Evolutionary conservation across 2,329 filamentous ascomycete species (phyloP).

Genomic region (Claviceps cyperi): DNA sequence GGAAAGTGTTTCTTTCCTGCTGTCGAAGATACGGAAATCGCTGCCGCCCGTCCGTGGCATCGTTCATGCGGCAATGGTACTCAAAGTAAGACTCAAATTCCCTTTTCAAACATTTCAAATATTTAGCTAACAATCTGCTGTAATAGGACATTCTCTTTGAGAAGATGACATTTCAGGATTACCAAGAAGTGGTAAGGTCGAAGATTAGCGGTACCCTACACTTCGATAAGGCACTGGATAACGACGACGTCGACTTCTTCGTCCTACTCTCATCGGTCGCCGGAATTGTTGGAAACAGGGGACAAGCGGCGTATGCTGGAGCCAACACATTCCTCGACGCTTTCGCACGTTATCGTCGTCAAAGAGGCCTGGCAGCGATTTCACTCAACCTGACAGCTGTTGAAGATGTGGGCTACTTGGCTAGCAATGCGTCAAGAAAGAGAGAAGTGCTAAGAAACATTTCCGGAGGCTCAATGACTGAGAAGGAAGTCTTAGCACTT

Average conservation of each 20-base stretch:
- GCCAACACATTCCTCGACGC: conserved; percentile 30
- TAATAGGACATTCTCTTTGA: conserved; percentile 33
- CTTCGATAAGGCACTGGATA: conserved; percentile 30
- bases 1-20: conserved; percentile 13
- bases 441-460: conserved; percentile 34
- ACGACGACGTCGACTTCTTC: conserved; percentile 35
- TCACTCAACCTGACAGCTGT: conserved; percentile 40
- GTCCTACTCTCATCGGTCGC: conserved; percentile 37
- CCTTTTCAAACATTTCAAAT: no score
- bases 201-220: conserved; percentile 41
- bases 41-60: conserved; percentile 28
- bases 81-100: conserved; percentile 11
- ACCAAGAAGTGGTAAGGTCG: conserved; percentile 30
- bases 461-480: conserved; percentile 31
- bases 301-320: conserved; percentile 38
- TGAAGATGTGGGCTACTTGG: conserved; percentile 32
- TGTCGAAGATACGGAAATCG: conserved; percentile 10
- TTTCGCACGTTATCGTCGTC: conserved; percentile 21
- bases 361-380: conserved; percentile 26
- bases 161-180: conserved; percentile 37
- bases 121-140: background rate
- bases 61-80: conserved; percentile 32
- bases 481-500: conserved; percentile 39
- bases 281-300: conserved; percentile 34
- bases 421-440: conserved; percentile 23